Evolutionary conservation across 257 asterid species (phyloP), one percentile per base, ranked within the genome.

Genomic region (Solanum dulcamara): DNA sequence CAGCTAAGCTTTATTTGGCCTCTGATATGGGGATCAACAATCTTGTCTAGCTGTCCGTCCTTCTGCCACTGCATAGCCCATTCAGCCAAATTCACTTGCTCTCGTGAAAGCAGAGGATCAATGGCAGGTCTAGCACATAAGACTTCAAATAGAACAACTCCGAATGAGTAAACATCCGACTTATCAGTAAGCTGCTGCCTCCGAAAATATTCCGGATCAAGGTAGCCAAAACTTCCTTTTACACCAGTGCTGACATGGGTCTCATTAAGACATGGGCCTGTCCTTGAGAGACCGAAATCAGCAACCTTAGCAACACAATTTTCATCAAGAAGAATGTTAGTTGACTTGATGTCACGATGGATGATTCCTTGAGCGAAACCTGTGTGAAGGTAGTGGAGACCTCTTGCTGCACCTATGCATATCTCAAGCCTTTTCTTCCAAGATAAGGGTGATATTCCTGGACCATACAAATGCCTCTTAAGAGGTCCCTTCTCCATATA

Each of bases 311-410:
- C 94, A 92, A 93, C 89, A 40, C 90, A 83, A 81, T 92, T 94
- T 90, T 93, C 98, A 35, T 93, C 98, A 66, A 66, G 74, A 24
- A 66, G 74, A n/a, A 66, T 66, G 42, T 66, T 66, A 32, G 74
- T 66, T 66, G 74, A 66, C 24, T 66, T 66, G 74, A 66, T 66
- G 40, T 66, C 74, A 30, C 74, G 74, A 66, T 66, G 74, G 74
- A 66, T 66, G 74, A 66, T 66, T 66, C 74, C 74, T 60, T 93
- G 93, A 38, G 94, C 84, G 3, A 89, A 88, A 32, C 74, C 74
- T 66, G 74, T 66, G 32, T 66, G 74, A 66, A 66, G 74, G 42
- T 66, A 66, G 74, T 66, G 74, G 74, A 66, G 42, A 66, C 74
- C 74, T 66, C 74, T 66, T 30, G 74, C 74, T 15, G 74, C 74